Conservation (phyloP, 225 moss, liverwort and hornwort genomes). For the Polytrichum commune region DNA sequence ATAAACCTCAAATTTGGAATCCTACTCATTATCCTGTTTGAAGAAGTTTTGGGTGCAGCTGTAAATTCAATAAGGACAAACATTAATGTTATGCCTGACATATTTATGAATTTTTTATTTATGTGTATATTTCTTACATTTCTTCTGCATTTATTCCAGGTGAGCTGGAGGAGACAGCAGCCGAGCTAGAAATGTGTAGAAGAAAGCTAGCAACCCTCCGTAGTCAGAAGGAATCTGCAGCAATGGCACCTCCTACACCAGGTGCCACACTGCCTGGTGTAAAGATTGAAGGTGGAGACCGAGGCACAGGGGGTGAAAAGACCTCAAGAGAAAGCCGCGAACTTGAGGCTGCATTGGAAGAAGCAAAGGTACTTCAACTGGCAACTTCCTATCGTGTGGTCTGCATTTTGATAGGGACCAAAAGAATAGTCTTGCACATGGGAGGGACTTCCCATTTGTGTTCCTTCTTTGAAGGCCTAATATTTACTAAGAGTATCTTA, state of each 20-base stretch:
- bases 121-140: not conserved
- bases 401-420: too few species aligned
- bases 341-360: conserved; percentile 74
- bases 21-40: too few species aligned
- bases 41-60: too few species aligned
- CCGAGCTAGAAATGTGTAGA: conserved; percentile 78
- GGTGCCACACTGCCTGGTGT: conserved; percentile 34
- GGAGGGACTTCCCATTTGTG: too few species aligned
- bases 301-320: conserved; percentile 52
- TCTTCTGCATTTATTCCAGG: conserved; percentile 33
- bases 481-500: too few species aligned
- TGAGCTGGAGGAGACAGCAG: conserved; percentile 86
- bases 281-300: conserved; percentile 68
- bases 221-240: conserved; percentile 69
- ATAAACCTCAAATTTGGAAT: too few species aligned
- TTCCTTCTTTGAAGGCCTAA: not conserved
- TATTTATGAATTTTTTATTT: too few species aligned
- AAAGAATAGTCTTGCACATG: too few species aligned
- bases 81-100: too few species aligned
- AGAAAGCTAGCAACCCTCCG: conserved; percentile 82
- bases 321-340: conserved; percentile 65
- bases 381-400: conserved; percentile 6
- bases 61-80: too few species aligned
- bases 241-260: conserved; percentile 57
- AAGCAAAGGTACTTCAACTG: conserved; percentile 66